Base-by-base conservation (phyloP, 768 basidiomycete species). In the Neoboletus subvelutipes region DNA sequence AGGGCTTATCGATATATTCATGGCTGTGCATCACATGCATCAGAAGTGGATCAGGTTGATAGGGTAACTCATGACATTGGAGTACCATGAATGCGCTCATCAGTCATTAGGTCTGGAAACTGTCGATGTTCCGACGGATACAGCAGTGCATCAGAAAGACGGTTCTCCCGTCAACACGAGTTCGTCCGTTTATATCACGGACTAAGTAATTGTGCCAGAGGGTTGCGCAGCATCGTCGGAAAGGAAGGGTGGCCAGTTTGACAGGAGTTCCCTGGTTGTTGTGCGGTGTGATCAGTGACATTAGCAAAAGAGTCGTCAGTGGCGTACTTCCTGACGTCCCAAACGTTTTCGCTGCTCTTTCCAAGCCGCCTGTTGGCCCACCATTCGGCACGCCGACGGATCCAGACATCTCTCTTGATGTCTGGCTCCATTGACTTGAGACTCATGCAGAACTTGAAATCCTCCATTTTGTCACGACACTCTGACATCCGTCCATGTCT, bases 391-490 rank as follows among this genome's bases (percentile, higher is more conserved):
- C 91, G 79, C 18, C 89, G 79, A 48, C 78, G 80, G 55, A 98
- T 85, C 95, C 94, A 99, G 4, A 84, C 83, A 50, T 92, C 84
- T 31, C 89, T 80, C 67, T 84, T 83, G 64, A 86, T 82, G 54
- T 94, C 93, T 17, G 86, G 84, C 51, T 87, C 81, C 72, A 91
- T 76, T 13, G 83, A 78, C 73, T 94, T 96, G 58, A 89, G 75
- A 58, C 85, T 87, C 77, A 96, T 77, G 74, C 96, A 99, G 73
- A 91, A 96, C 73, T 97, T 97, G 81, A 96, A 95, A 65, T 96
- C 94, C 56, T 92, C 87, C 68, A 87, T 80, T 70, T 96, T 94
- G 45, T 79, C 78, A 0, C 76, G 77, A 73, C 95, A 98, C 53
- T 85, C 82, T 0, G 83, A 74, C 59, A 82, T 77, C 54, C 85